A percentile compares a stretch with the other conserved stretches of the same genome.
phyloP scores from a whole-genome alignment of 495 filamentous ascomycete species.

The Xylaria telfairii region DNA sequence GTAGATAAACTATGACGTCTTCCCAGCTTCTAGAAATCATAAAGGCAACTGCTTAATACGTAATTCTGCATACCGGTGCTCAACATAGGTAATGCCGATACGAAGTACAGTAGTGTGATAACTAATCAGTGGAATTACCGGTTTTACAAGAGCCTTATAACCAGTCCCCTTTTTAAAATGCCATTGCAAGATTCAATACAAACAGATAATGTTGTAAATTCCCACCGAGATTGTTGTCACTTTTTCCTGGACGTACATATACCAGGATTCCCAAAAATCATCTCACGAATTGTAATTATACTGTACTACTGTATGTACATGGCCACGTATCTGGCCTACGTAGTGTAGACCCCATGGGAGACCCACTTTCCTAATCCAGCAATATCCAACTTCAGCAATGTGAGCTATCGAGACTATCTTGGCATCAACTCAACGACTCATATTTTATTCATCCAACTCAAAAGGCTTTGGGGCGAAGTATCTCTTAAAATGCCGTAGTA shows the following conservation, averaged over 20 bases:
- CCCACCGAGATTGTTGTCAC: neutral
- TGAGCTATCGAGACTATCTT: neutral
- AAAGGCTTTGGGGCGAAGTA: neutral
- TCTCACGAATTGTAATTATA: neutral
- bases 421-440: neutral
- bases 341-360: neutral
- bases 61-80: neutral
- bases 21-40: neutral
- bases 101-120: too few relatives aligned
- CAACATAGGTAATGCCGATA: neutral
- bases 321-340: neutral
- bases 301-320: neutral
- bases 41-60: neutral
- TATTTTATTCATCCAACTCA: neutral
- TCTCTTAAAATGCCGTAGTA: neutral
- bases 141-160: neutral
- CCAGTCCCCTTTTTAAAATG: neutral
- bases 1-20: constrained; percentile 9
- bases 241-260: neutral
- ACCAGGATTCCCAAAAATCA: neutral
- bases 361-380: constrained; percentile 23
- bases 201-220: neutral
- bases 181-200: neutral
- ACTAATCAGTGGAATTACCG: neutral
- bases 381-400: constrained; percentile 17